Conservation (phyloP, 2,329 filamentous ascomycete genomes). For the Dactylellina cionopaga region DNA sequence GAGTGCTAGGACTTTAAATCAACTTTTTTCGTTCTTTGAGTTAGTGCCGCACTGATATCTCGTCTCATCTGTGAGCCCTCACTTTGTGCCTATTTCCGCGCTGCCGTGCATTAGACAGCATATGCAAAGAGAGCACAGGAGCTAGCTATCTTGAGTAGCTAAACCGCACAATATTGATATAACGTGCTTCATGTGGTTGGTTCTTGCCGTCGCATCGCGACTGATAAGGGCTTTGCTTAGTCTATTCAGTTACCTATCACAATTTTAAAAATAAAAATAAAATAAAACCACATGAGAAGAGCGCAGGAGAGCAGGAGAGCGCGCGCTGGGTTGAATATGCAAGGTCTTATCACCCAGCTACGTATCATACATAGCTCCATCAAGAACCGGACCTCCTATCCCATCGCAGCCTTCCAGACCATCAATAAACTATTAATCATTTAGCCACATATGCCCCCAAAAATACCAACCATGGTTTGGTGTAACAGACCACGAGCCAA, state of each 20-base stretch:
- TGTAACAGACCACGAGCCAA: slow-evolving; percentile 33
- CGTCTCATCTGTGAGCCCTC: background rate
- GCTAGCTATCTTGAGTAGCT: background rate
- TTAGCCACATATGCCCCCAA: background rate
- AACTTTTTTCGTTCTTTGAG: background rate
- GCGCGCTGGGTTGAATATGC: too few species aligned
- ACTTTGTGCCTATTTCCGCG: slow-evolving; percentile 16
- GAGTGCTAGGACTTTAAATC: slow-evolving; percentile 28
- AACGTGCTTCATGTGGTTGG: slow-evolving; percentile 15
- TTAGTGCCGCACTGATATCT: slow-evolving; percentile 6
- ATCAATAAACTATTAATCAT: background rate
- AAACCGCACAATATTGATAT: too few species aligned
- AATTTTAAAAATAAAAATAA: too few species aligned
- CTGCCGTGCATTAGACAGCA: slow-evolving; percentile 23
- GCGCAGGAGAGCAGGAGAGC: too few species aligned
- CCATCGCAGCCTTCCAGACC: background rate
- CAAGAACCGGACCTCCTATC: background rate
- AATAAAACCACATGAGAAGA: too few species aligned
- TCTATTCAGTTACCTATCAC: too few species aligned
- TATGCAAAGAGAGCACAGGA: slow-evolving; percentile 36
- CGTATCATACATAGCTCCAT: slow-evolving; percentile 15
- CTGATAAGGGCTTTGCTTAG: too few species aligned
- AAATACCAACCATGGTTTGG: too few species aligned
- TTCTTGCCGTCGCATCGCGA: too few species aligned
- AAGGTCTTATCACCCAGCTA: too few species aligned